phyloP scores from a whole-genome alignment of 495 filamentous ascomycete genomes.

The Aspergillus biplanus region DNA sequence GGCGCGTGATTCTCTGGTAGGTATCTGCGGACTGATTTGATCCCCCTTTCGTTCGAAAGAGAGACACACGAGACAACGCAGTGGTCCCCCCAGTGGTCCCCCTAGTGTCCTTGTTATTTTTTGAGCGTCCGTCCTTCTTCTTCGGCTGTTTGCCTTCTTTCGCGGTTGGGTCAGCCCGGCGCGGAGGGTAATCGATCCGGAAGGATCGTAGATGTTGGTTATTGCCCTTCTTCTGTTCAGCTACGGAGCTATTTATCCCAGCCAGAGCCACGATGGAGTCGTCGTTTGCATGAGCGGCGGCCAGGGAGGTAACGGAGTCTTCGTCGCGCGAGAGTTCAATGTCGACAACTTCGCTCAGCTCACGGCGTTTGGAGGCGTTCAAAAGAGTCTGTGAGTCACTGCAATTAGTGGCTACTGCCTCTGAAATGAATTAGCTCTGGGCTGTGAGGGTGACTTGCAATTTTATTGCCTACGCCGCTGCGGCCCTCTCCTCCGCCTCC shows the following conservation, averaged over 20 bases:
- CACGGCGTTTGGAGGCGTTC: conserved; percentile 63
- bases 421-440: conserved; percentile 9
- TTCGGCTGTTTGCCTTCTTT: conserved; percentile 8
- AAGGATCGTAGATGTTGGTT: conserved; percentile 92
- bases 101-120: conserved; percentile 30
- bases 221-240: conserved; percentile 69
- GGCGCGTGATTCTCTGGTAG: conserved; percentile 77
- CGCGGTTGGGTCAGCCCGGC: conserved; percentile 12
- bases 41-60: conserved; percentile 61
- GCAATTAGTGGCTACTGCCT: not conserved
- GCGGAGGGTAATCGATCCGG: conserved; percentile 54
- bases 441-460: conserved; percentile 55
- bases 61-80: conserved; percentile 58
- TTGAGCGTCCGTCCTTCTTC: conserved; percentile 18
- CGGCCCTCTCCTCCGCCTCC: conserved; percentile 87
- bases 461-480: conserved; percentile 88
- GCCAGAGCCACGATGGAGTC: conserved; percentile 67
- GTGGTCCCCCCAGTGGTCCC: conserved; percentile 42
- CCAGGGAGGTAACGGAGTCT: conserved; percentile 87
- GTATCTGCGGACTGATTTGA: conserved; percentile 56
- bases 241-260: conserved; percentile 83
- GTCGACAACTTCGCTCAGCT: conserved; percentile 69
- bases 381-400: conserved; percentile 61
- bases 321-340: conserved; percentile 84
- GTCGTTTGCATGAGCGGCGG: conserved; percentile 59